Conservation (phyloP, 148 eudicot genomes). For the Polygonum aviculare region DNA sequence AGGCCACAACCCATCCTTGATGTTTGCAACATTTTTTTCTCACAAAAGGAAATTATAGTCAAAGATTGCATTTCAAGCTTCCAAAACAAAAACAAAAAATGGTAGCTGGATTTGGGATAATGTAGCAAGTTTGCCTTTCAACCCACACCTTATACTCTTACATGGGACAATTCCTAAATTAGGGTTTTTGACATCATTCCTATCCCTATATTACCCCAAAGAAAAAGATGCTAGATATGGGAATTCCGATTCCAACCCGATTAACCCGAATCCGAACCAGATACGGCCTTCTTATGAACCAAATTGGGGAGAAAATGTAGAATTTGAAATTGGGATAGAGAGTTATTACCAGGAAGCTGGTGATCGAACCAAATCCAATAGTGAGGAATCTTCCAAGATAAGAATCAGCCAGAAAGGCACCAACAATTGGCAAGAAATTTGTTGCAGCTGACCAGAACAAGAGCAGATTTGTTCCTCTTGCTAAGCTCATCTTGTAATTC, state of each 20-base stretch:
- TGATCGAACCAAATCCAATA: conserved; percentile 60
- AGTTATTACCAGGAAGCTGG: conserved; percentile 52
- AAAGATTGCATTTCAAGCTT: conserved; percentile 6
- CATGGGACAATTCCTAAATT: not conserved
- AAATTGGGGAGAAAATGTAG: not conserved
- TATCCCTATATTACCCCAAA: not conserved
- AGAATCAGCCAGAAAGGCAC: conserved; percentile 80
- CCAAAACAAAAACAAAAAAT: not conserved
- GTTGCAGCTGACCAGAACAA: conserved; percentile 62
- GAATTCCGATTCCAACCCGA: not conserved
- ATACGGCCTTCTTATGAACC: not conserved
- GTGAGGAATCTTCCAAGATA: conserved; percentile 68
- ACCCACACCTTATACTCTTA: not conserved
- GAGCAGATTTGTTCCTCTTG: conserved; percentile 44
- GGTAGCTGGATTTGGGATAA: not conserved
- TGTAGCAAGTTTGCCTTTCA: not conserved
- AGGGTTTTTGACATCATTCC: not conserved
- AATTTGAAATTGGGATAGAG: not conserved
- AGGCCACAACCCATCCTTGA: conserved; percentile 11
- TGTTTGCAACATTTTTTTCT: not conserved
- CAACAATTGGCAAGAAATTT: conserved; percentile 60
- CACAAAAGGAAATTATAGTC: not conserved
- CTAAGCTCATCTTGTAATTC: conserved; percentile 51
- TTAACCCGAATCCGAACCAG: not conserved
- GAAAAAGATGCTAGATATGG: too few species aligned